These are phyloP conservation scores for Orbilia blumenaviensis DNA, from an alignment of 2,329 filamentous ascomycete species.

Conservation along the genomic window DNA sequence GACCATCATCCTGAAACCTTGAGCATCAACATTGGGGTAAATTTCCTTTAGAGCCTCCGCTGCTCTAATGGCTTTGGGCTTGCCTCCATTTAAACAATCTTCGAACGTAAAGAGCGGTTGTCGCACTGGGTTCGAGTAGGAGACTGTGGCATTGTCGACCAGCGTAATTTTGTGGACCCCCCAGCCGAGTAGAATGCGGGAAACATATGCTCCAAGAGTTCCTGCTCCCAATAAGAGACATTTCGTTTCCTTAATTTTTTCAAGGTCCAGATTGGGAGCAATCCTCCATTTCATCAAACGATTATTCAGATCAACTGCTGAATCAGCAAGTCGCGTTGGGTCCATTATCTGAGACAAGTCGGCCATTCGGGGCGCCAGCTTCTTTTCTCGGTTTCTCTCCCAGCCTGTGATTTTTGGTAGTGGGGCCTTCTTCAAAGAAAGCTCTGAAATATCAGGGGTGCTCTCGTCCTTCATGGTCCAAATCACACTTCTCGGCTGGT, in stretches of 20 bases:
- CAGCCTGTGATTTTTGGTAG: constrained; percentile 95
- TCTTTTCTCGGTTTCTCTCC: constrained; percentile 83
- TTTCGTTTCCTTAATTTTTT: constrained; percentile 86
- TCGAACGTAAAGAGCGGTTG: constrained; percentile 91
- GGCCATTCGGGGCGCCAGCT: constrained; percentile 78
- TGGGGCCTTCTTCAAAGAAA: constrained; percentile 52
- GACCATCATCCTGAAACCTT: constrained; percentile 82
- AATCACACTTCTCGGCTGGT: constrained; percentile 83
- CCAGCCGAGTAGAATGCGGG: constrained; percentile 91
- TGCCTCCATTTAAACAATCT: constrained; percentile 86
- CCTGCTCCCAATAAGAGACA: constrained; percentile 92
- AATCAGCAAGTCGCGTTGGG: constrained; percentile 80
- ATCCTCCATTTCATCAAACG: constrained; percentile 99
- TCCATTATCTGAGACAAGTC: constrained; percentile 95
- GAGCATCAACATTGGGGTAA: constrained; percentile 85
- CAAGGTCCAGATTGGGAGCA: constrained; percentile 84
- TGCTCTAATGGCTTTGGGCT: constrained; percentile 81
- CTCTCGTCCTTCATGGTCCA: constrained; percentile 71
- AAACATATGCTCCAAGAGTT: constrained; percentile 92
- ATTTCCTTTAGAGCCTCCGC: constrained; percentile 83
- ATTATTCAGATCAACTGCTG: constrained; percentile 93
- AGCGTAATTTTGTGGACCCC: constrained; percentile 95
- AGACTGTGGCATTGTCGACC: constrained; percentile 90
- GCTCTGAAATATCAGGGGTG: constrained; percentile 60
- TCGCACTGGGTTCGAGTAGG: constrained; percentile 94